Conservation (phyloP, 192 early-diverging fungal species). For the Rhizophlyctis rosea region DNA sequence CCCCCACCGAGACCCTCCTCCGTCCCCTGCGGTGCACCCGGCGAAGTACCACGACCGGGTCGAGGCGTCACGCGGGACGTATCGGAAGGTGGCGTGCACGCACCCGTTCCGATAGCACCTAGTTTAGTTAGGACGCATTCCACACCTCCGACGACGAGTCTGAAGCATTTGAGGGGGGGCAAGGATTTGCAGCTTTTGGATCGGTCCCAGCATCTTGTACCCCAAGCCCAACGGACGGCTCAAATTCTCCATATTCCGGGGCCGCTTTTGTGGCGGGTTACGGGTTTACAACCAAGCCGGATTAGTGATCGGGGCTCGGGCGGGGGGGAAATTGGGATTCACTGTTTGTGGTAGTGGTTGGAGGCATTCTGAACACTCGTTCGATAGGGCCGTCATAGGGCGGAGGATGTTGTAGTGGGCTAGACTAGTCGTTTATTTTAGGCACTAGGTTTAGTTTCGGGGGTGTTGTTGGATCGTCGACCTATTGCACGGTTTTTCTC, state of each 20-base stretch:
- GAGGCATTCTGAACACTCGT: too few relatives aligned
- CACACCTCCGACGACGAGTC: neutral
- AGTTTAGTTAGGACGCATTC: neutral
- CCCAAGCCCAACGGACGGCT: conserved; percentile 89
- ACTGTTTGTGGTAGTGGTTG: too few relatives aligned
- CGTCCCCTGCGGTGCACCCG: conserved; percentile 4
- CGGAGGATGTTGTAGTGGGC: too few relatives aligned
- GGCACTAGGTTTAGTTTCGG: too few relatives aligned
- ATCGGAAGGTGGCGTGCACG: neutral
- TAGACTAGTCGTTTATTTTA: too few relatives aligned
- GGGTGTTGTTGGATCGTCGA: too few relatives aligned
- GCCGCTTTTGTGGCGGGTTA: too few relatives aligned
- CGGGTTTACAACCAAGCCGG: too few relatives aligned
- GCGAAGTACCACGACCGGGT: neutral
- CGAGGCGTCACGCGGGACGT: neutral
- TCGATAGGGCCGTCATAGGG: too few relatives aligned
- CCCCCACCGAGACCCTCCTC: neutral
- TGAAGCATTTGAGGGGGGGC: neutral
- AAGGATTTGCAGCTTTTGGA: conserved; percentile 36
- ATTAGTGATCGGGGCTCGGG: too few relatives aligned
- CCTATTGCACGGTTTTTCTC: too few relatives aligned
- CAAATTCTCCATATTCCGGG: conserved; percentile 73
- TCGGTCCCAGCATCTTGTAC: conserved; percentile 79
- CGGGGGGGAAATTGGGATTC: too few relatives aligned
- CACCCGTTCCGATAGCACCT: neutral